Percentiles rank a stretch among this genome's conserved stretches.
phyloP scores from a whole-genome alignment of 345 rosid species.

The Trapa incisa region DNA sequence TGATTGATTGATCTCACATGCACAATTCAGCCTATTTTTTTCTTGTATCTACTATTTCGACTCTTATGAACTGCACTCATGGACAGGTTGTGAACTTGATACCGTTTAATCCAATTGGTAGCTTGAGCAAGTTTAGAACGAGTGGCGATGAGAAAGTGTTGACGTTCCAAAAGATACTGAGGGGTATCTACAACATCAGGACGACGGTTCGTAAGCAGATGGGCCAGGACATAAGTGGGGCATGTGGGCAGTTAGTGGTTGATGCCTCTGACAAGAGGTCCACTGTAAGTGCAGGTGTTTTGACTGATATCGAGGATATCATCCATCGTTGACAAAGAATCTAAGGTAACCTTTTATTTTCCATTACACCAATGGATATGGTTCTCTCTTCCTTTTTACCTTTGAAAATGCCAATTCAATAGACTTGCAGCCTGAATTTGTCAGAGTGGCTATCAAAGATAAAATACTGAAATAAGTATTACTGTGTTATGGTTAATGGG shows the following conservation, averaged over 20 bases:
- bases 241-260: conserved; percentile 92
- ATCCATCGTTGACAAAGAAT: conserved; percentile 22
- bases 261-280: conserved; percentile 33
- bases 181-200: conserved; percentile 61
- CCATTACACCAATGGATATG: background rate
- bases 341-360: background rate
- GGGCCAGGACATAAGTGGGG: conserved; percentile 92
- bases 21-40: background rate
- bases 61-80: background rate
- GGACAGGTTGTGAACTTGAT: conserved; percentile 84
- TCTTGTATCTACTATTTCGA: background rate
- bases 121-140: conserved; percentile 50
- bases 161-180: conserved; percentile 66
- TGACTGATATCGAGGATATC: conserved; percentile 88
- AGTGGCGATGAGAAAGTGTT: conserved; percentile 46
- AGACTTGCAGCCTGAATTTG: background rate
- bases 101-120: conserved; percentile 84
- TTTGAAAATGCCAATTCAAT: background rate
- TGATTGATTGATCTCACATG: background rate
- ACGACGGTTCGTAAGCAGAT: conserved; percentile 78
- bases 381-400: background rate
- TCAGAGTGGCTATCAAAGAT: background rate
- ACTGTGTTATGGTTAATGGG: too few relatives aligned
- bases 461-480: too few relatives aligned
- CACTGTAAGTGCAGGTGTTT: conserved; percentile 14